Conservation (phyloP, 805 yeast genomes). For the Phaffomyces antillensis region DNA sequence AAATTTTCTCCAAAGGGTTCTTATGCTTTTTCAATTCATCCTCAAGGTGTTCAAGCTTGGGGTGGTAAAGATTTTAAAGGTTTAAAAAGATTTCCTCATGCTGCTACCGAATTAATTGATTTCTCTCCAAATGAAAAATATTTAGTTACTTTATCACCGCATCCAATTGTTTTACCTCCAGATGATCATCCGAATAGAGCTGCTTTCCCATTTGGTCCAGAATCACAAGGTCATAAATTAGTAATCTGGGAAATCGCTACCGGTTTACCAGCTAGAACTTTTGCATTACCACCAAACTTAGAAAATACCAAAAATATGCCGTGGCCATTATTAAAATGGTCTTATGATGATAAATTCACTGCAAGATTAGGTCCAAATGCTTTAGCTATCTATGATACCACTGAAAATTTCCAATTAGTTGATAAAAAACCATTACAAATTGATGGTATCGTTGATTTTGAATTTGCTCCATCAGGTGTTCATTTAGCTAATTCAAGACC, state of each 20-base stretch:
- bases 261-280: slow-evolving; percentile 79
- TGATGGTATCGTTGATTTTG: slow-evolving; percentile 83
- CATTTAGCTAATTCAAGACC: slow-evolving; percentile 50
- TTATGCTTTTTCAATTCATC: slow-evolving; percentile 78
- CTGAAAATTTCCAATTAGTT: slow-evolving; percentile 64
- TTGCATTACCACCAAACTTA: slow-evolving; percentile 77
- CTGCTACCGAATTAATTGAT: slow-evolving; percentile 82
- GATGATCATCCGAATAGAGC: slow-evolving; percentile 56
- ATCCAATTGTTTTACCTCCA: slow-evolving; percentile 69
- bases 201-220: slow-evolving; percentile 75
- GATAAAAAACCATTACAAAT: slow-evolving; percentile 82
- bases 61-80: slow-evolving; percentile 80
- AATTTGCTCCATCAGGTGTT: slow-evolving; percentile 89
- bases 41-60: slow-evolving; percentile 94
- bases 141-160: slow-evolving; percentile 83
- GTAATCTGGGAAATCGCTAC: slow-evolving; percentile 89
- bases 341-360: slow-evolving; percentile 84
- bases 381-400: slow-evolving; percentile 80
- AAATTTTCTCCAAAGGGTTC: slow-evolving; percentile 93
- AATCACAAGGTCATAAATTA: slow-evolving; percentile 86
- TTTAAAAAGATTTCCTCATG: slow-evolving; percentile 75
- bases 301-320: slow-evolving; percentile 60
- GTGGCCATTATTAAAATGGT: slow-evolving; percentile 98
- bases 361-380: slow-evolving; percentile 95
- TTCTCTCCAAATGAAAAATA: slow-evolving; percentile 90